These are phyloP conservation scores for Eucalyptus tenuipes DNA, from an alignment of 345 rosid genomes.

Conservation along the genomic window DNA sequence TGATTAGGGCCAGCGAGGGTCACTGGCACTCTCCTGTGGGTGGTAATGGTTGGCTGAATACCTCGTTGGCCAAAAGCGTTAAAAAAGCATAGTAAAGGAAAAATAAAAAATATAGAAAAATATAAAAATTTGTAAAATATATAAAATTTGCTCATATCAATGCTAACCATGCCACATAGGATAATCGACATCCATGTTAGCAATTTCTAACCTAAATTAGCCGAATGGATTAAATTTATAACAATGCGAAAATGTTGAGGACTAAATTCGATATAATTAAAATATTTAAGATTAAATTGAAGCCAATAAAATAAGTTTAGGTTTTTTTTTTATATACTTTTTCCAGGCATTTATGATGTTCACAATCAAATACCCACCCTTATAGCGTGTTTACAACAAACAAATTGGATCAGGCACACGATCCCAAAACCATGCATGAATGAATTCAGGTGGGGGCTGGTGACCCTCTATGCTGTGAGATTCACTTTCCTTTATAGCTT, in stretches of 20 bases:
- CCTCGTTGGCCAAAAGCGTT: neutral
- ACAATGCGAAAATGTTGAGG: too few relatives aligned
- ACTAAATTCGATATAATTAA: too few relatives aligned
- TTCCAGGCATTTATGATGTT: neutral
- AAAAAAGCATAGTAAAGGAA: too few relatives aligned
- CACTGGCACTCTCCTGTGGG: too few relatives aligned
- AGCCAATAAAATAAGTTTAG: too few relatives aligned
- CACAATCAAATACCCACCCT: neutral
- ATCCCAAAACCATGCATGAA: neutral
- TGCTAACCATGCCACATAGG: neutral
- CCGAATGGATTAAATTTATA: too few relatives aligned
- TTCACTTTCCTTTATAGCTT: neutral
- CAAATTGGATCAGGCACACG: neutral
- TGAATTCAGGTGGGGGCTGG: neutral
- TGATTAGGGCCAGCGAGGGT: too few relatives aligned
- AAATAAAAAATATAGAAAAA: too few relatives aligned
- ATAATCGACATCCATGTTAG: rapidly evolving
- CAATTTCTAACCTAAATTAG: too few relatives aligned
- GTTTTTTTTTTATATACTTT: neutral
- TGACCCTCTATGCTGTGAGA: neutral
- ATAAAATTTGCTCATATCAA: neutral
- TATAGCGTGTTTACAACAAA: neutral
- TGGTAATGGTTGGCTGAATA: neutral
- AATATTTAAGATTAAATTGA: too few relatives aligned
- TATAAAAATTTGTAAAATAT: too few relatives aligned